Conservation (phyloP, 1,284 basidiomycete genomes). For the Boletus chippewaensis region DNA sequence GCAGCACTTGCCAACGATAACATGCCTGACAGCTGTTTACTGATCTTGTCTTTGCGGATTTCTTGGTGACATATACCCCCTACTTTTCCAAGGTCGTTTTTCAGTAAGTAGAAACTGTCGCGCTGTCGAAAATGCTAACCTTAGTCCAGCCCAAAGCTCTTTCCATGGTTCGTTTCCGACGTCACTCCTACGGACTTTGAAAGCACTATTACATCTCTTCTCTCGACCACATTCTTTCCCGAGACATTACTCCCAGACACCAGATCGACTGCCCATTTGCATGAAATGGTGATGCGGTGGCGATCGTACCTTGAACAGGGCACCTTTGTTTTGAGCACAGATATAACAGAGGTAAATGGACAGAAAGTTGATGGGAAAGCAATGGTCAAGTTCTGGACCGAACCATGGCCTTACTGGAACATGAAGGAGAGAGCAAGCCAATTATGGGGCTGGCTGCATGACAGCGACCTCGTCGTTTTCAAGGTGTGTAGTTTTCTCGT, state of each 20-base stretch:
- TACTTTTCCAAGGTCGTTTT: constrained; percentile 78
- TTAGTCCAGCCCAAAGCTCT: constrained; percentile 66
- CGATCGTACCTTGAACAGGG: constrained; percentile 61
- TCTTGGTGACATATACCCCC: constrained; percentile 82
- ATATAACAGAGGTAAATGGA: constrained; percentile 36
- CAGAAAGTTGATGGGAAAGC: constrained; percentile 12
- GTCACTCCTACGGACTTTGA: constrained; percentile 77
- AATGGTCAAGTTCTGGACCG: constrained; percentile 76
- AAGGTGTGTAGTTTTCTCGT: constrained; percentile 48
- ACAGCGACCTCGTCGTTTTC: constrained; percentile 82
- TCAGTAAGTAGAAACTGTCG: constrained; percentile 54
- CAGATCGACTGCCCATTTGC: constrained; percentile 40
- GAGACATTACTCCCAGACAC: constrained; percentile 21
- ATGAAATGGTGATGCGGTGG: constrained; percentile 70
- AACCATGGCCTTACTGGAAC: constrained; percentile 77
- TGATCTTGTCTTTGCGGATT: constrained; percentile 92
- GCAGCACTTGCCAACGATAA: constrained; percentile 2
- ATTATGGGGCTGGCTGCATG: constrained; percentile 54
- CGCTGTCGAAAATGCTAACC: constrained; percentile 9
- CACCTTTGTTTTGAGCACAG: constrained; percentile 56
- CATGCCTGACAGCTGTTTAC: constrained; percentile 68
- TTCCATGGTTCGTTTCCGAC: constrained; percentile 93
- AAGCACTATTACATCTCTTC: constrained; percentile 44
- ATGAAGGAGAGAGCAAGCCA: constrained; percentile 57
- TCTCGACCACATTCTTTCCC: constrained; percentile 57